phyloP scores from a whole-genome alignment of 768 basidiomycete species.

The Podaxis sp. region DNA sequence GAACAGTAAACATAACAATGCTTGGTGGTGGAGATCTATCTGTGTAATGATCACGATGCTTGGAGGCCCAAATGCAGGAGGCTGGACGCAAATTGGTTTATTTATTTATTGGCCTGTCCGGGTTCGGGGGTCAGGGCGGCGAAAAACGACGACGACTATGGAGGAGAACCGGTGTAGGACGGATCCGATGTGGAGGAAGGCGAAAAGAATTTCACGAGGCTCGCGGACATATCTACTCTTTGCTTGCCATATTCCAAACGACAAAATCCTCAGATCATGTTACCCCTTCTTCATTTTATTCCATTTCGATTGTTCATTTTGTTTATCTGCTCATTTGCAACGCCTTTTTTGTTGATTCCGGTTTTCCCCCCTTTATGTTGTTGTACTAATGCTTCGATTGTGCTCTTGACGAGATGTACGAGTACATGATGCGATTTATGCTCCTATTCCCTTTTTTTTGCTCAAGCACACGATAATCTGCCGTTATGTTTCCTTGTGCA shows the following conservation, averaged over 20 bases:
- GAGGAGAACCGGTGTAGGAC: not conserved
- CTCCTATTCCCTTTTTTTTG: not conserved
- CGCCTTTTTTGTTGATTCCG: slow-evolving; percentile 7
- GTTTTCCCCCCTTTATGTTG: not conserved
- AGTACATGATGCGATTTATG: not conserved
- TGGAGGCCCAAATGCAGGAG: not conserved
- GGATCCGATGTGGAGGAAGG: not conserved
- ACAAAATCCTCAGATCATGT: not conserved
- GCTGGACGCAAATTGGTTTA: not conserved
- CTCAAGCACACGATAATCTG: too few species aligned
- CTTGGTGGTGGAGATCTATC: not conserved
- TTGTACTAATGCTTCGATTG: slow-evolving; percentile 3
- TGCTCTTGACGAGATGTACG: not conserved
- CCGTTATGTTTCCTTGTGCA: too few species aligned
- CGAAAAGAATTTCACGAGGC: not conserved
- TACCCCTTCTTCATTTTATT: not conserved
- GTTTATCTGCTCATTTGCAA: slow-evolving; percentile 6
- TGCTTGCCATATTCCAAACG: not conserved
- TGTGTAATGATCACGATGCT: not conserved
- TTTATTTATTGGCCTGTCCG: not conserved
- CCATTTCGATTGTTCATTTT: not conserved
- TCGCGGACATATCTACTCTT: not conserved
- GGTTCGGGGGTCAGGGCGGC: not conserved
- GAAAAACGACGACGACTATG: not conserved
- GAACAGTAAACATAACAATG: slow-evolving; percentile 31